Evolutionary conservation across 805 yeast species (phyloP).

Genomic region (Candida ovalis): DNA sequence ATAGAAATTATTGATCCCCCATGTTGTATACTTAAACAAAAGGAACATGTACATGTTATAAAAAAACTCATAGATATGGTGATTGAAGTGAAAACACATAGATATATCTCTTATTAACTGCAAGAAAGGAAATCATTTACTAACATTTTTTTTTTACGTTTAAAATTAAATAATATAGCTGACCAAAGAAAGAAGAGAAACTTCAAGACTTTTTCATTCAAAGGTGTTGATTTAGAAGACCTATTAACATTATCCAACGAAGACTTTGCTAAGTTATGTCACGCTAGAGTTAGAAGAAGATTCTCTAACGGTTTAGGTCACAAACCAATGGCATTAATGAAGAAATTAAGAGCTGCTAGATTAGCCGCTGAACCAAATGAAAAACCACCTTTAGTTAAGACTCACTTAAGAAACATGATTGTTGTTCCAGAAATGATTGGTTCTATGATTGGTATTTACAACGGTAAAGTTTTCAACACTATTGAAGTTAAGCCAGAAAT

Average conservation of each 20-base stretch:
- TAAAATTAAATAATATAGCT: slow-evolving; percentile 39
- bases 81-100: too few relatives aligned
- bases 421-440: slow-evolving; percentile 99
- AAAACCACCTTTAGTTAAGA: slow-evolving; percentile 97
- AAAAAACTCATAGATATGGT: too few relatives aligned
- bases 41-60: too few relatives aligned
- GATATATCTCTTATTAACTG: too few relatives aligned
- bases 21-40: too few relatives aligned
- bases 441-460: slow-evolving; percentile 97
- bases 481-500: slow-evolving; percentile 99
- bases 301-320: slow-evolving; percentile 95
- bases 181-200: slow-evolving; percentile 76
- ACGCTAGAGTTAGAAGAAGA: slow-evolving; percentile 99
- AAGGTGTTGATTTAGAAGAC: slow-evolving; percentile 96
- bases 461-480: slow-evolving; percentile 99
- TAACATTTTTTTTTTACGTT: slow-evolving; percentile 16
- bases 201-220: slow-evolving; percentile 96
- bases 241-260: slow-evolving; percentile 91
- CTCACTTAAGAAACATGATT: slow-evolving; percentile 99
- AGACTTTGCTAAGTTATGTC: slow-evolving; percentile 94
- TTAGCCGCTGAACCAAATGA: slow-evolving; percentile 84
- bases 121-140: slow-evolving; percentile 12
- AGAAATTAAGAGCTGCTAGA: slow-evolving; percentile 97
- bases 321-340: slow-evolving; percentile 93
- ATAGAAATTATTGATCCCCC: too few relatives aligned